Evolutionary conservation across 306 rosid genomes (phyloP).

Genomic region (Ammopiptanthus mongolicus): DNA sequence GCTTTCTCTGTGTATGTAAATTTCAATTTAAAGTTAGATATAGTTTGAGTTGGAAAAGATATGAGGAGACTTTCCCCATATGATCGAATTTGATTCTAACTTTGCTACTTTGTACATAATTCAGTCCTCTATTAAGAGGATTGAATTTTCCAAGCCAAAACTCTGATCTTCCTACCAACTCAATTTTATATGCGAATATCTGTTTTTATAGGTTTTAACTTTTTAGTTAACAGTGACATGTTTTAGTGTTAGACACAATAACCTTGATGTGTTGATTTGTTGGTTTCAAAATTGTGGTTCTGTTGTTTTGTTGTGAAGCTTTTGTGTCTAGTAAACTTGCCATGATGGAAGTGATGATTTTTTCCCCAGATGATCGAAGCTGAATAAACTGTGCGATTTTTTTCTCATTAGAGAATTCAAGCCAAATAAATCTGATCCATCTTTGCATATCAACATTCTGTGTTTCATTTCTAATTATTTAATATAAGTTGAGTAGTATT

Average conservation of each 20-base stretch:
- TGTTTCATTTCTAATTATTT: not conserved
- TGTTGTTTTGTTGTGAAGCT: not conserved
- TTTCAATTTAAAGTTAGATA: too few relatives aligned
- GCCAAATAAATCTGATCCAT: slow-evolving; percentile 68
- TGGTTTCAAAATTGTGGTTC: not conserved
- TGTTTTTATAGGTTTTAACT: not conserved
- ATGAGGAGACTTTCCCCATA: slow-evolving; percentile 34
- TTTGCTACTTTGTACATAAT: not conserved
- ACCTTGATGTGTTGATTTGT: not conserved
- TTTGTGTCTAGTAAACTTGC: not conserved
- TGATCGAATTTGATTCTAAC: slow-evolving; percentile 44
- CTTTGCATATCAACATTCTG: not conserved
- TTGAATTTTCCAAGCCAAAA: slow-evolving; percentile 26
- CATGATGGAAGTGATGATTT: slow-evolving; percentile 42
- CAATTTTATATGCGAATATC: not conserved
- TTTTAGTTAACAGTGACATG: too few relatives aligned
- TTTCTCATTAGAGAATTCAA: slow-evolving; percentile 54
- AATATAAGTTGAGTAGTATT: not conserved
- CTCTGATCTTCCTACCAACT: slow-evolving; percentile 20
- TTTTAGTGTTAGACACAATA: too few relatives aligned
- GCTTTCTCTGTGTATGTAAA: not conserved
- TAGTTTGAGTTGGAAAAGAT: slow-evolving; percentile 22
- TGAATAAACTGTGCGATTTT: slow-evolving; percentile 52
- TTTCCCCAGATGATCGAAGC: slow-evolving; percentile 54
- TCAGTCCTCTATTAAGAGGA: not conserved